Evolutionary conservation across 805 yeast genomes (phyloP), one percentile per base, ranked within the genome.

Genomic region (Myxozyma kluyveri): DNA sequence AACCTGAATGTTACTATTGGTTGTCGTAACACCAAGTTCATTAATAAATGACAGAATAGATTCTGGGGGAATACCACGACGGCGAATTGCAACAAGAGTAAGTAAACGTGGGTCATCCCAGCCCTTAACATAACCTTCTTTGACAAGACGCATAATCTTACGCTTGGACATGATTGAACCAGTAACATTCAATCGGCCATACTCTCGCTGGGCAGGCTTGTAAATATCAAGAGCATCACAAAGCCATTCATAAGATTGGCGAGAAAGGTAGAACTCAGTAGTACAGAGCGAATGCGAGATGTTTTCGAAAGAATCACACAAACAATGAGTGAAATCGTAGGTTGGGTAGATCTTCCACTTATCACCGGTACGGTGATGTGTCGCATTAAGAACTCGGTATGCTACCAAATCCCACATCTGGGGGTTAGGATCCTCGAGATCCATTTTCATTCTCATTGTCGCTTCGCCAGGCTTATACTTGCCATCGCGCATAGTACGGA

Each of bases 351-450:
- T 91, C 72, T 86, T 88, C 99, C 99, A 93, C 71, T 87, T 87
- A 67, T 81, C 84, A 50, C 98, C 99, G 10, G 99, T 93, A 73
- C 98, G 84, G 72, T 91, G 95, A 72, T 93, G 99, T 31, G 89
- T 81, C 12, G 96, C 89, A 63, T 91, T 79, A 63, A 93, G 76
- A 2, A 93, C 96, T 69, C 99, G 81, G 73, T 93, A 93, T 10
- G 99, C 99, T 57, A 93, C 93, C 60, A 93, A 78, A 72, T 93
- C 99, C 99, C 99, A 93, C 99, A 93, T 93, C 74, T 93, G 99
- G 17, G 99, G 99, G 59, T 88, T 86, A 58, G 96, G 96, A 17
- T 93, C 86, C 6, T 70, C 67, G 58, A 93, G 74, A 65, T 93
- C 96, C 76, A 88, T 96, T 69, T 91, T 91, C 98, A 93, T 93